phyloP scores from a whole-genome alignment of 345 rosid species.

The Populus euphratica region DNA sequence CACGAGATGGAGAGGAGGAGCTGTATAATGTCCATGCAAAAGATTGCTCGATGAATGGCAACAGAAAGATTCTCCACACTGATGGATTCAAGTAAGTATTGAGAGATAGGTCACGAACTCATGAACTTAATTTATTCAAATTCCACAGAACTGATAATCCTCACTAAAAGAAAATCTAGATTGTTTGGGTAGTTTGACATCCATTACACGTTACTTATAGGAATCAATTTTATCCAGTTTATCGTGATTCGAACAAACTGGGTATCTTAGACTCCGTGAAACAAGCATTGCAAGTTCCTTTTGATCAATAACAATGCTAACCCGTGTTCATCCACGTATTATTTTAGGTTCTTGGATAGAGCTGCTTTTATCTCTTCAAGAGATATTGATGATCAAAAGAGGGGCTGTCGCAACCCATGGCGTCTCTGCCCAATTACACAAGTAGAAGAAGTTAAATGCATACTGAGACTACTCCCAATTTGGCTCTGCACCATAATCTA shows the following conservation, averaged over 20 bases:
- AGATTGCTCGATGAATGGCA: slow-evolving; percentile 37
- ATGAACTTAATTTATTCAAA: background rate
- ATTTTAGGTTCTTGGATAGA: slow-evolving; percentile 76
- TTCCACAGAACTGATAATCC: background rate
- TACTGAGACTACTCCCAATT: slow-evolving; percentile 81
- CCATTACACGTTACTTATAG: background rate
- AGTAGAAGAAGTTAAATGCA: slow-evolving; percentile 98
- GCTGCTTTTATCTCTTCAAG: slow-evolving; percentile 70
- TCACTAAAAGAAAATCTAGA: background rate
- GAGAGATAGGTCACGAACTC: background rate
- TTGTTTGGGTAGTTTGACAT: too few species aligned
- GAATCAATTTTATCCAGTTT: background rate
- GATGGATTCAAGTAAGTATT: slow-evolving; percentile 76
- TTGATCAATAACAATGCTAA: background rate
- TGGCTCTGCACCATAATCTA: slow-evolving; percentile 98
- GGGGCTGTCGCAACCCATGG: slow-evolving; percentile 57
- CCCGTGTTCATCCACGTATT: slow-evolving; percentile 2
- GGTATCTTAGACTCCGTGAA: background rate
- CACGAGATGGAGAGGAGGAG: slow-evolving; percentile 41
- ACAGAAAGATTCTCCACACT: slow-evolving; percentile 78
- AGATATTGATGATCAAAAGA: slow-evolving; percentile 62
- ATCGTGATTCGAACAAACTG: background rate
- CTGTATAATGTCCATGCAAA: slow-evolving; percentile 45
- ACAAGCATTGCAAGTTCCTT: background rate
- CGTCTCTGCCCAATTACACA: slow-evolving; percentile 82